Conservation (phyloP, 2,329 filamentous ascomycete genomes). For the Nannizziopsis barbatae region DNA sequence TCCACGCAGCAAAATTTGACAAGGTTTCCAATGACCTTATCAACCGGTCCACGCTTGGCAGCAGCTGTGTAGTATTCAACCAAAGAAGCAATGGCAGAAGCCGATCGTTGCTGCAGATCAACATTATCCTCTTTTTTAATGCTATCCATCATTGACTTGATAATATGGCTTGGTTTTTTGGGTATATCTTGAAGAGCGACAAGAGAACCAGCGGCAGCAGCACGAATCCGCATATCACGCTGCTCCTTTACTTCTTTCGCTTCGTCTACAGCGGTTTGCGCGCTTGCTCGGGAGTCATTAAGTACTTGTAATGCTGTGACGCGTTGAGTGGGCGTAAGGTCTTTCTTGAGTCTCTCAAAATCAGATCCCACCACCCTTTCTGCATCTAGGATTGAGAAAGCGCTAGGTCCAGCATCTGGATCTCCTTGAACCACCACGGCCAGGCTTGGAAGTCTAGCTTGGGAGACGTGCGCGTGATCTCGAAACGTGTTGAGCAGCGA, state of each 20-base stretch:
- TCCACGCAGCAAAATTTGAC: slow-evolving; percentile 98
- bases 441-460: slow-evolving; percentile 62
- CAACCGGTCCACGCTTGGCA: slow-evolving; percentile 71
- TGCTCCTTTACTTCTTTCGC: slow-evolving; percentile 67
- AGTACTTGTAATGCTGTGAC: slow-evolving; percentile 72
- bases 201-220: slow-evolving; percentile 74
- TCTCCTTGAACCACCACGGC: slow-evolving; percentile 93
- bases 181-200: slow-evolving; percentile 79
- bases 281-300: slow-evolving; percentile 61
- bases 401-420: slow-evolving; percentile 76
- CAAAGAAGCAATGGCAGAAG: slow-evolving; percentile 69
- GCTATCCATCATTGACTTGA: slow-evolving; percentile 97
- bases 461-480: slow-evolving; percentile 72
- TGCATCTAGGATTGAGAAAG: slow-evolving; percentile 78
- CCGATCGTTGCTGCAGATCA: slow-evolving; percentile 76
- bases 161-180: slow-evolving; percentile 84
- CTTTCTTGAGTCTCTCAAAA: slow-evolving; percentile 77
- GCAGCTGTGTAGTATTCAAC: slow-evolving; percentile 75
- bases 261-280: slow-evolving; percentile 63
- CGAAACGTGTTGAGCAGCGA: slow-evolving; percentile 84
- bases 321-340: slow-evolving; percentile 76
- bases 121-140: slow-evolving; percentile 89
- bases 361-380: slow-evolving; percentile 79
- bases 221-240: slow-evolving; percentile 74
- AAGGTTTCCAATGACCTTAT: slow-evolving; percentile 90